phyloP scores from a whole-genome alignment of 495 filamentous ascomycete genomes.

The Staphylotrichum tortipilum region DNA sequence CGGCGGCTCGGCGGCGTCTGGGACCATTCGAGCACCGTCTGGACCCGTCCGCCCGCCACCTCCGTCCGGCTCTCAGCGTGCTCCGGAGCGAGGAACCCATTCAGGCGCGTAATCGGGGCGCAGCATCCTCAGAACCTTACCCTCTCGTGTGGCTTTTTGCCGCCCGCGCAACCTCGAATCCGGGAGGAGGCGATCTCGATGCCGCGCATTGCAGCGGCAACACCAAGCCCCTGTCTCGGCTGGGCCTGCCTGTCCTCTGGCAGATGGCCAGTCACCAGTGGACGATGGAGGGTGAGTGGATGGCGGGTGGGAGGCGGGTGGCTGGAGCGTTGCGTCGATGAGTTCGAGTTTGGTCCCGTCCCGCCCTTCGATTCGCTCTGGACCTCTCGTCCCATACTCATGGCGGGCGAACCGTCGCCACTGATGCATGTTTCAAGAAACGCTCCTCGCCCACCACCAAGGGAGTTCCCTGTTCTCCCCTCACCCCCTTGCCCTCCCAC shows the following conservation, averaged over 20 bases:
- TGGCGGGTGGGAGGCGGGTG: not conserved
- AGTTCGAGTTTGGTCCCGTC: too few species aligned
- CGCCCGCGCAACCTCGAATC: not conserved
- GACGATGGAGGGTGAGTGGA: too few species aligned
- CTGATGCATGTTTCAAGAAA: slow-evolving; percentile 12
- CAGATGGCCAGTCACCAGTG: too few species aligned
- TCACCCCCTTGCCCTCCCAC: too few species aligned
- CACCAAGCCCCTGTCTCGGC: not conserved
- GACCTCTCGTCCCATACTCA: not conserved
- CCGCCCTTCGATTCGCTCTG: too few species aligned
- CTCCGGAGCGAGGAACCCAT: too few species aligned
- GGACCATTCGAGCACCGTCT: too few species aligned
- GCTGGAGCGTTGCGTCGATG: too few species aligned
- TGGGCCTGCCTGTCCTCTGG: not conserved
- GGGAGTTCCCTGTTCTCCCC: not conserved
- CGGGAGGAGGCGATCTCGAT: not conserved
- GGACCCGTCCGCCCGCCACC: not conserved
- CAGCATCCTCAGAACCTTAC: not conserved
- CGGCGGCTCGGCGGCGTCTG: too few species aligned
- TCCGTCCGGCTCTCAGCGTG: not conserved
- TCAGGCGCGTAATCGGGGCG: slow-evolving; percentile 3
- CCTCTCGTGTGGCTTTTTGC: not conserved
- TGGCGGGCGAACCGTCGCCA: not conserved
- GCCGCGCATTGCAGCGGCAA: not conserved
- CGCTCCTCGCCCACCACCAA: not conserved